Evolutionary conservation across 306 rosid genomes (phyloP).

Genomic region (Morella rubra): DNA sequence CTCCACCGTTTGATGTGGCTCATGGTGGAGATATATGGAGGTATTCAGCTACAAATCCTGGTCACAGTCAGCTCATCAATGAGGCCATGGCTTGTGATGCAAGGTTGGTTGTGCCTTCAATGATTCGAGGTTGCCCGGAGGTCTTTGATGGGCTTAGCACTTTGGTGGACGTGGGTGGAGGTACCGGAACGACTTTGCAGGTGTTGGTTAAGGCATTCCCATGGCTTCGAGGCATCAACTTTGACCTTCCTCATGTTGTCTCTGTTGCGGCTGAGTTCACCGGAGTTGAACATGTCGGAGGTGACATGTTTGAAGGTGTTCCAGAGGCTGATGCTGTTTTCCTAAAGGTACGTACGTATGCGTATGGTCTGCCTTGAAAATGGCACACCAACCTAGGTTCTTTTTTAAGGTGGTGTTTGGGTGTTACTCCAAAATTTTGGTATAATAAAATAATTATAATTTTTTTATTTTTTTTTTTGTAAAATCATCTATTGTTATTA

Average conservation of each 20-base stretch:
- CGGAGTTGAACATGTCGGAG: slow-evolving; percentile 46
- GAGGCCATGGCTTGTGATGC: slow-evolving; percentile 70
- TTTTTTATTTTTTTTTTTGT: too few relatives aligned
- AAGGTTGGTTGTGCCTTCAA: slow-evolving; percentile 25
- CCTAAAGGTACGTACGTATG: slow-evolving; percentile 43
- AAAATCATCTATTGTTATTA: too few relatives aligned
- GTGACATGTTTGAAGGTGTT: slow-evolving; percentile 61
- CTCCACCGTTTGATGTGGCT: slow-evolving; percentile 33
- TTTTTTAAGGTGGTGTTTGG: neutral
- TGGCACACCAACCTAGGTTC: neutral
- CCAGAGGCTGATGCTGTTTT: slow-evolving; percentile 73
- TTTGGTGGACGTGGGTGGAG: slow-evolving; percentile 83
- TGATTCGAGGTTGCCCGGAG: slow-evolving; percentile 39
- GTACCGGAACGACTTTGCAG: slow-evolving; percentile 51
- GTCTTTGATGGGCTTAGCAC: slow-evolving; percentile 41
- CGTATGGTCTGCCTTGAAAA: neutral
- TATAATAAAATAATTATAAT: too few relatives aligned
- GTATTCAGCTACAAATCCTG: slow-evolving; percentile 29
- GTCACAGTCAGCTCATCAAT: slow-evolving; percentile 43
- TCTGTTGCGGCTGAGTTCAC: slow-evolving; percentile 21
- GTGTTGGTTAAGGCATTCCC: slow-evolving; percentile 41
- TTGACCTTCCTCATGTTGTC: slow-evolving; percentile 71
- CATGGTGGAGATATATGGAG: slow-evolving; percentile 59
- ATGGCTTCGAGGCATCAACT: slow-evolving; percentile 53
- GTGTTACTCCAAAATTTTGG: too few relatives aligned